phyloP scores from a whole-genome alignment of 371 early-diverging fungal species.

The Thermomucor indicae-seudaticae region DNA sequence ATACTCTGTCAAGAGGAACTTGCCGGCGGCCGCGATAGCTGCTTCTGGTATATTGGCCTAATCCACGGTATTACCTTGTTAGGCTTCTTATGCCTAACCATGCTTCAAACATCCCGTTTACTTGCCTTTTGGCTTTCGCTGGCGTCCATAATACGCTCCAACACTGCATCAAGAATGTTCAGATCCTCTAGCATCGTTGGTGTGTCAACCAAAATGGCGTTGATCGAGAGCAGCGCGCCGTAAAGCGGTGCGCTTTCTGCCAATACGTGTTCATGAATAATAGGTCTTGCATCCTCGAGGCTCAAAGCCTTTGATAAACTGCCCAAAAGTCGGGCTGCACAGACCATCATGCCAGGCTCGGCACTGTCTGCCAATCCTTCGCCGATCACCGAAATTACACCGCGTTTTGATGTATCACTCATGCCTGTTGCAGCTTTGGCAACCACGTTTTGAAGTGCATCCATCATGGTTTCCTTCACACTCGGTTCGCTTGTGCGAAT shows the following conservation, averaged over 20 bases:
- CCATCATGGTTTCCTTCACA: conserved; percentile 65
- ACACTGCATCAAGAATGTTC: conserved; percentile 12
- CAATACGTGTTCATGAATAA: conserved; percentile 28
- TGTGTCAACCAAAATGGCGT: conserved; percentile 43
- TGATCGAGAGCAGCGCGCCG: conserved; percentile 45
- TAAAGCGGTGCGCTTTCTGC: conserved; percentile 28
- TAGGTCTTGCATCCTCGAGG: conserved; percentile 6
- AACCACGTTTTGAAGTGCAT: conserved; percentile 58
- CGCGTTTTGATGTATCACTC: conserved; percentile 57
- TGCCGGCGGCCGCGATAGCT: conserved; percentile 49
- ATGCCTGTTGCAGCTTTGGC: conserved; percentile 50
- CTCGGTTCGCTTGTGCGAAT: conserved; percentile 54
- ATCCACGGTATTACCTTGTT: too few species aligned
- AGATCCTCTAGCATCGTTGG: conserved; percentile 44
- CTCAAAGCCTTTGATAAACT: conserved; percentile 9
- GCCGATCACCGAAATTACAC: conserved; percentile 45
- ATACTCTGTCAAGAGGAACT: conserved; percentile 36
- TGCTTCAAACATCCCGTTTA: too few species aligned
- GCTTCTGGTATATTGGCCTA: conserved; percentile 46
- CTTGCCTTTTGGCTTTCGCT: conserved; percentile 1
- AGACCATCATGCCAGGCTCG: conserved; percentile 12
- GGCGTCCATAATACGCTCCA: conserved; percentile 13
- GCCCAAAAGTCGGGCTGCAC: conserved; percentile 40
- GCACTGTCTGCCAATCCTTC: conserved; percentile 41
- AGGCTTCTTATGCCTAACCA: too few species aligned